phyloP scores from a whole-genome alignment of 1,284 basidiomycete genomes.

The Ceratobasidium sp. region DNA sequence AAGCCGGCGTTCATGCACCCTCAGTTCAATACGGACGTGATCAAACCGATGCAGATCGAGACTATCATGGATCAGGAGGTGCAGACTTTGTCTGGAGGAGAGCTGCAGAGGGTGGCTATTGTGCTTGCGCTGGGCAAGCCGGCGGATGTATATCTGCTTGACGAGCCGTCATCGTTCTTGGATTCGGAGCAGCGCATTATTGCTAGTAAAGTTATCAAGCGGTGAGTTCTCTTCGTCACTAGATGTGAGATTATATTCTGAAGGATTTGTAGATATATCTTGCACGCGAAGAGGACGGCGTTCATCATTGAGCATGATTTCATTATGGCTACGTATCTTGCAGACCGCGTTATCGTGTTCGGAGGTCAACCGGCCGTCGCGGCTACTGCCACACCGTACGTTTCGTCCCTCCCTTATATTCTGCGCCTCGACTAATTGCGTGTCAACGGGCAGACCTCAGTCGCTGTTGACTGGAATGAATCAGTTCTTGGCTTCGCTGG shows the following conservation, averaged over 20 bases:
- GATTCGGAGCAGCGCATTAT: slow-evolving; percentile 99
- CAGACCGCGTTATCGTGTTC: slow-evolving; percentile 97
- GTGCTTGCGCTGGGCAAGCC: slow-evolving; percentile 88
- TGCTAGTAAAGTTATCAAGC: slow-evolving; percentile 96
- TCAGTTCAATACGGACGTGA: slow-evolving; percentile 95
- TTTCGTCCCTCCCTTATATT: slow-evolving; percentile 51
- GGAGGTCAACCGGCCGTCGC: slow-evolving; percentile 86
- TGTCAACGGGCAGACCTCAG: slow-evolving; percentile 70
- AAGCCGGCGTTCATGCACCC: slow-evolving; percentile 95
- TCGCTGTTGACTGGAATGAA: slow-evolving; percentile 91
- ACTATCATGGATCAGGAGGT: slow-evolving; percentile 96
- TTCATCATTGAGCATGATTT: slow-evolving; percentile 99
- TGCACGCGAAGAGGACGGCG: slow-evolving; percentile 95
- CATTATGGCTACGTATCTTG: slow-evolving; percentile 97
- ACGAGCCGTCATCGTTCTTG: slow-evolving; percentile 79
- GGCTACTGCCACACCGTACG: slow-evolving; percentile 88
- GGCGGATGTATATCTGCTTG: slow-evolving; percentile 90
- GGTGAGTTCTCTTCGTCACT: slow-evolving; percentile 61
- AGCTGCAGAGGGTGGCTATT: slow-evolving; percentile 95
- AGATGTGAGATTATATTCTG: neutral
- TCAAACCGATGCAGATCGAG: slow-evolving; percentile 96
- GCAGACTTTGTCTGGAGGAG: slow-evolving; percentile 95
- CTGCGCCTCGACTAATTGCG: slow-evolving; percentile 43
- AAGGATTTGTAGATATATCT: slow-evolving; percentile 75
- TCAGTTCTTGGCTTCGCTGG: slow-evolving; percentile 90